Evolutionary conservation across 169 alveolate species (phyloP).

Genomic region (Blepharisma undulans): DNA sequence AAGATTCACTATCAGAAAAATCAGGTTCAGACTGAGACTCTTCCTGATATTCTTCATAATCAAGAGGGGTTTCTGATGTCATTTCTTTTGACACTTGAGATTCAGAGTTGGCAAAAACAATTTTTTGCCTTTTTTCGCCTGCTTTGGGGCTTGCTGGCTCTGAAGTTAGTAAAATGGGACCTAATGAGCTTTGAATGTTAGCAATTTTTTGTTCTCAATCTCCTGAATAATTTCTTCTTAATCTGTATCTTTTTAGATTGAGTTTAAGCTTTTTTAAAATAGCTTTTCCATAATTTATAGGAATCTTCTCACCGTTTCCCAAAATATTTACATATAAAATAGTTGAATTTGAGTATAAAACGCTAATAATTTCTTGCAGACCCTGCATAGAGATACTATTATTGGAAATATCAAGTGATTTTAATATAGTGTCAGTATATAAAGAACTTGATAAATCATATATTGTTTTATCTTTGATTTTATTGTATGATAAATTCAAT

Average conservation of each 20-base stretch:
- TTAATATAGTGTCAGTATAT: background rate
- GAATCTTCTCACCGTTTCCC: background rate
- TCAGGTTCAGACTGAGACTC: background rate
- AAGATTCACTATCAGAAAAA: background rate
- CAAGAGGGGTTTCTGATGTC: background rate
- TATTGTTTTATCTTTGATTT: background rate
- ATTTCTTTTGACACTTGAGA: background rate
- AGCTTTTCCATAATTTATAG: background rate
- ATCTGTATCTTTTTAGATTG: background rate
- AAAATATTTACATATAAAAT: background rate
- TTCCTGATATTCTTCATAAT: background rate
- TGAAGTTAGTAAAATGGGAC: background rate
- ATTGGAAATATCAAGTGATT: background rate
- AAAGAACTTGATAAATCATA: background rate
- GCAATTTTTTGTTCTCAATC: background rate
- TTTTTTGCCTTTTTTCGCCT: background rate
- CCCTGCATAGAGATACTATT: background rate
- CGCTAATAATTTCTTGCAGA: background rate
- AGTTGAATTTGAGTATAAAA: background rate
- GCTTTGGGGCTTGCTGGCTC: background rate
- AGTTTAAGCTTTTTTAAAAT: background rate
- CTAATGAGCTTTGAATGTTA: background rate
- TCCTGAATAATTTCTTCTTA: background rate
- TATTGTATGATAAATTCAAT: background rate
- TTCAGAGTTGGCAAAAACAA: background rate